These are phyloP conservation scores for Linum tenue DNA, from an alignment of 345 rosid genomes.

Conservation along the genomic window DNA sequence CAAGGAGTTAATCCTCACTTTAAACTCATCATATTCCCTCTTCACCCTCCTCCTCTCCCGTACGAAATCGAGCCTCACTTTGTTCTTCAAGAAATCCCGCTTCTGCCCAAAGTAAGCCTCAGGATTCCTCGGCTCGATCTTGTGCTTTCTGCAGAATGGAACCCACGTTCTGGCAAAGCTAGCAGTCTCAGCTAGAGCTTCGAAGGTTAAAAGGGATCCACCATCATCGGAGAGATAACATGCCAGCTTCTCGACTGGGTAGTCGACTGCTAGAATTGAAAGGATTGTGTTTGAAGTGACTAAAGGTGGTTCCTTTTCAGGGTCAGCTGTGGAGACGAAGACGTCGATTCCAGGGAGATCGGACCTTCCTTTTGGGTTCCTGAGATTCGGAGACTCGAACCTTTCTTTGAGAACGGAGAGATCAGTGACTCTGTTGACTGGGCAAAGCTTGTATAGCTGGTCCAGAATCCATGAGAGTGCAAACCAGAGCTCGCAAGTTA, in stretches of 20 bases:
- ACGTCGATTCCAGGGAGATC: conserved; percentile 75
- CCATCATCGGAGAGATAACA: conserved; percentile 77
- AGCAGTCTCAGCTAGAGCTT: conserved; percentile 71
- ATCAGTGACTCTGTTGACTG: conserved; percentile 62
- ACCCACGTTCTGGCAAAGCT: conserved; percentile 73
- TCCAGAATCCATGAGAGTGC: conserved; percentile 73
- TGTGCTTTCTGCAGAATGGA: conserved; percentile 68
- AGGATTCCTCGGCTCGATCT: conserved; percentile 62
- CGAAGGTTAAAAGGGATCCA: conserved; percentile 63
- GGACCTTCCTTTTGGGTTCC: conserved; percentile 67
- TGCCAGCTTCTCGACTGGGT: conserved; percentile 71
- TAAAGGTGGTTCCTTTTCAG: conserved; percentile 76
- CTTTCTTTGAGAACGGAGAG: conserved; percentile 53
- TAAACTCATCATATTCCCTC: conserved; percentile 78
- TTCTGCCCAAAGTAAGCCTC: conserved; percentile 71
- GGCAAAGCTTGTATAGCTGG: conserved; percentile 76
- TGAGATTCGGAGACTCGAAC: conserved; percentile 60
- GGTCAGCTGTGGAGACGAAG: conserved; percentile 73
- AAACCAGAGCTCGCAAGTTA: conserved; percentile 71
- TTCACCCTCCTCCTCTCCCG: conserved; percentile 76
- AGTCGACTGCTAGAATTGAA: conserved; percentile 65
- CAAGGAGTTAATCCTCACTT: conserved; percentile 65
- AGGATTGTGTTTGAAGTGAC: conserved; percentile 73
- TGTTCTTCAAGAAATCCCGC: conserved; percentile 64
- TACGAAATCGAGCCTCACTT: conserved; percentile 62